Percentiles rank a stretch among this genome's conserved stretches.
Conservation (phyloP, 331 rosid genomes). For the Rhamnella rubrinervis region DNA sequence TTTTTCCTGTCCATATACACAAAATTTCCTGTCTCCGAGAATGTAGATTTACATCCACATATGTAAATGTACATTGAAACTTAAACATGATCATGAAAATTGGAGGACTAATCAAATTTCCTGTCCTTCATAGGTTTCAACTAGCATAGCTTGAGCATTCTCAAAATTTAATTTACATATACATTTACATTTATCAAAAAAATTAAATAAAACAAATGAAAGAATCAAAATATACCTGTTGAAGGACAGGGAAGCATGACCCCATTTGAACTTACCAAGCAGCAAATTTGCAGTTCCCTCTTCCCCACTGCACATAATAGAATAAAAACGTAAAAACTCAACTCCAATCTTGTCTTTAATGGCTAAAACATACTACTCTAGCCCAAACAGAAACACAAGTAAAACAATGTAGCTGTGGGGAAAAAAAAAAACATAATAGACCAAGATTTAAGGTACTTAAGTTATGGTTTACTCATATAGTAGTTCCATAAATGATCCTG, state of each 20-base stretch:
- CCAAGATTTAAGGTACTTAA: too few relatives aligned
- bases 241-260: constrained; percentile 84
- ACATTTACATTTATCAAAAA: not conserved
- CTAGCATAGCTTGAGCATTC: not conserved
- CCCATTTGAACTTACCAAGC: constrained; percentile 98
- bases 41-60: too few relatives aligned
- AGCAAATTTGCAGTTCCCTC: constrained; percentile 81
- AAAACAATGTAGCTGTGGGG: not conserved
- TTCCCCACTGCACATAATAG: constrained; percentile 68
- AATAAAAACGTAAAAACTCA: constrained; percentile 11
- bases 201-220: constrained; percentile 12
- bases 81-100: too few relatives aligned
- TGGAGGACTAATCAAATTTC: too few relatives aligned
- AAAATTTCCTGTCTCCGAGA: too few relatives aligned
- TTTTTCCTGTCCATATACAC: too few relatives aligned
- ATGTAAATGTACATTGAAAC: too few relatives aligned
- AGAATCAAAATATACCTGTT: constrained; percentile 53
- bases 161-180: not conserved
- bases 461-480: too few relatives aligned
- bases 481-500: too few relatives aligned
- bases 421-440: not conserved
- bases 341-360: not conserved
- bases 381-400: not conserved
- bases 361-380: not conserved
- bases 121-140: constrained; percentile 4